Evolutionary conservation across 78 protist genomes (phyloP), one percentile per base, ranked within the genome.

Genomic region (Cavenderia fasciculata): DNA sequence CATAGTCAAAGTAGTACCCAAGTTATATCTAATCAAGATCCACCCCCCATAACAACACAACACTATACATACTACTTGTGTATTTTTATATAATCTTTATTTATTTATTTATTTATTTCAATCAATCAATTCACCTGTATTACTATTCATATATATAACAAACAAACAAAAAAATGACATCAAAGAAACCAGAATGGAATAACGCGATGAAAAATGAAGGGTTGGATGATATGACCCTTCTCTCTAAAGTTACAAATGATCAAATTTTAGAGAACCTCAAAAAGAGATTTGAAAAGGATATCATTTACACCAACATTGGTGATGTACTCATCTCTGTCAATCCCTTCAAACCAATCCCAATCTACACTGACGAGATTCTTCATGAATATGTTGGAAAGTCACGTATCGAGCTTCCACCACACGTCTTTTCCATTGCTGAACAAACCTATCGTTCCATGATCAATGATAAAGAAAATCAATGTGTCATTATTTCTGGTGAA

Each of bases 241-340:
- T 96, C 1, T 52, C 94, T 63, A 92, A 90, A 43, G 76, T 96
- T 38, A 59, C 82, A 23, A 92, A 93, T 16, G 93, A 94, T 21
- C 94, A 86, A 47, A 95, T 96, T 62, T 44, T 56, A 6, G 96
- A 95, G 29, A 96, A 94, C 69, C 54, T 96, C 25, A 75, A 75
- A 47, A 70, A 85, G 78, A 62, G 98, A 43, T 76, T 69, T 49
- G 93, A 75, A 38, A 94, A 84, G 19, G 96, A 96, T 65, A 78
- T 88, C 47, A 96, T 95, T 62, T 95, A 95, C 59, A 95, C 97
- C 1, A 85, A 47, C 76, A 94, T 97, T 56, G 96, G 98, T 61
- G 76, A 94, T 56, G 98, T 96, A 66, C 59, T 96, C 21, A 63
- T 97, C 40, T 63, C 96, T 25, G 95, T 97, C 36, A 97, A 97